These are phyloP conservation scores for Juncus inflexus DNA, from an alignment of 176 grass and related monocot genomes.

Conservation along the genomic window DNA sequence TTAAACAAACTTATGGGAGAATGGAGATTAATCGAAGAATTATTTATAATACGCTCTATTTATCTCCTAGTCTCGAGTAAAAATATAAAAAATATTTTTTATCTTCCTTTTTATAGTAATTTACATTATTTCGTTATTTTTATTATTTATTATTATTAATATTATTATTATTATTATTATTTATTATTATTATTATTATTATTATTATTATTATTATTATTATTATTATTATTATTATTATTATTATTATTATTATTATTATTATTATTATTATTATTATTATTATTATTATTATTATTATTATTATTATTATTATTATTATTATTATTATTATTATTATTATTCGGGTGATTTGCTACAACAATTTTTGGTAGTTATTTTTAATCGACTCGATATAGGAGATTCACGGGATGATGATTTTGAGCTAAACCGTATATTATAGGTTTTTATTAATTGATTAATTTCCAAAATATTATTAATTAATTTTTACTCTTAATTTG, in stretches of 20 bases:
- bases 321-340: conserved; percentile 24
- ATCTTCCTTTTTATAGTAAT: conserved; percentile 18
- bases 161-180: not conserved
- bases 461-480: conserved; percentile 1
- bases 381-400: conserved; percentile 78
- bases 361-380: conserved; percentile 83
- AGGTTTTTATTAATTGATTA: conserved; percentile 40
- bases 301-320: conserved; percentile 7
- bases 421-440: conserved; percentile 86
- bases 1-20: conserved; percentile 72
- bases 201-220: not conserved
- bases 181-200: conserved; percentile 28
- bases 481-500: no score
- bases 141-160: conserved; percentile 23
- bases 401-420: conserved; percentile 94
- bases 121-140: not conserved
- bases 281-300: not conserved
- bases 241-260: conserved; percentile 23
- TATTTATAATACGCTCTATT: conserved; percentile 80
- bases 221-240: conserved; percentile 6
- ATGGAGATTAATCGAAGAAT: conserved; percentile 97
- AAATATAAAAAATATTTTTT: conserved; percentile 2
- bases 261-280: conserved; percentile 1
- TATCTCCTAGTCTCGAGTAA: conserved; percentile 95
- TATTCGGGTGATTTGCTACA: conserved; percentile 89